Conservation (phyloP, 345 rosid genomes). For the Arabidopsis arenosa region DNA sequence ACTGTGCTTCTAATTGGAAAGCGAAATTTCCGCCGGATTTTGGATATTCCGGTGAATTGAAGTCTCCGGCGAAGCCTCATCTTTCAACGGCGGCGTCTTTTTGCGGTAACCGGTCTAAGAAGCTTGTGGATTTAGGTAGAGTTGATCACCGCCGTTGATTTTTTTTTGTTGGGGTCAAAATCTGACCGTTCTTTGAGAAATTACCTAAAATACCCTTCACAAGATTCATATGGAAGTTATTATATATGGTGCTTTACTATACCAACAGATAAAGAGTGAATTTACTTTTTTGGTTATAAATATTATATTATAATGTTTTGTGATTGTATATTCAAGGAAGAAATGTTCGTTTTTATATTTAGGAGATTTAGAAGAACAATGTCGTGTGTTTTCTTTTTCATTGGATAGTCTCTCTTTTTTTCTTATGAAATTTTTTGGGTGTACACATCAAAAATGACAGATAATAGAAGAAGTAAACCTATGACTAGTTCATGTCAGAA, state of each 20-base stretch:
- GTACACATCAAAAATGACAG: conserved; percentile 20
- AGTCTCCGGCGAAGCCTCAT: conserved; percentile 63
- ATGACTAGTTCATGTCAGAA: conserved; percentile 32
- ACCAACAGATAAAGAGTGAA: conserved; percentile 41
- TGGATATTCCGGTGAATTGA: conserved; percentile 55
- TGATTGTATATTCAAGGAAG: neutral
- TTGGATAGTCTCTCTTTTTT: neutral
- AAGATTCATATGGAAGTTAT: conserved; percentile 27
- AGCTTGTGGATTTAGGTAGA: conserved; percentile 87
- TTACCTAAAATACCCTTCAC: conserved; percentile 37
- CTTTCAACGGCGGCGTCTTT: conserved; percentile 74
- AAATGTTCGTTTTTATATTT: neutral
- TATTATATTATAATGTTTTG: neutral
- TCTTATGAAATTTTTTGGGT: neutral
- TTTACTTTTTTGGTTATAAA: neutral
- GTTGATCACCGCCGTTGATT: conserved; percentile 68
- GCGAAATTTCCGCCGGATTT: conserved; percentile 57
- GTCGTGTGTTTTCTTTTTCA: neutral
- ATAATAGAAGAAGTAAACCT: conserved; percentile 27
- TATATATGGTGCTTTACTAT: conserved; percentile 37
- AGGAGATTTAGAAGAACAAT: conserved; percentile 19
- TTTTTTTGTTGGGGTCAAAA: conserved; percentile 38
- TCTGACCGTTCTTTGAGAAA: conserved; percentile 36
- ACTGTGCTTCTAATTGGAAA: conserved; percentile 64
- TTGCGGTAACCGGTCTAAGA: conserved; percentile 81